A percentile compares a stretch with the other conserved stretches of the same genome.
These are phyloP conservation scores for Sarcodon aspratus DNA, from an alignment of 768 basidiomycete genomes.

Conservation along the genomic window DNA sequence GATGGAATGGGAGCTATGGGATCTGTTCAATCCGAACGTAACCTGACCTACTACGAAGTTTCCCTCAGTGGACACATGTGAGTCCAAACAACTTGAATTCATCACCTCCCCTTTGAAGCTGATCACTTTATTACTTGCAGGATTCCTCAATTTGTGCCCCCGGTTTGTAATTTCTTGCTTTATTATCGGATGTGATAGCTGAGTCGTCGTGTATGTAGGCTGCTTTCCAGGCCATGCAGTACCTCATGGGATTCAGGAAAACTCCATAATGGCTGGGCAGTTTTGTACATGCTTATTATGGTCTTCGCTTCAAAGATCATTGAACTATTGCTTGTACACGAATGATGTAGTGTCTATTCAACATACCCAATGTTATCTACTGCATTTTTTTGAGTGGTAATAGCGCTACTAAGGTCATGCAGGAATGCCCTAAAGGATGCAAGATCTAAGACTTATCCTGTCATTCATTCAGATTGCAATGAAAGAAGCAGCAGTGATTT, in stretches of 20 bases:
- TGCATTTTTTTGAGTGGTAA: too few species aligned
- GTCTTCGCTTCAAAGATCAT: too few species aligned
- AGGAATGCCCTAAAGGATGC: too few species aligned
- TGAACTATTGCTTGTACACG: too few species aligned
- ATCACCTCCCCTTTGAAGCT: not conserved
- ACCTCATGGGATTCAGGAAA: slow-evolving; percentile 49
- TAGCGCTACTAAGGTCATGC: too few species aligned
- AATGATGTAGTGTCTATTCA: too few species aligned
- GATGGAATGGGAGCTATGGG: slow-evolving; percentile 63
- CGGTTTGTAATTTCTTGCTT: slow-evolving; percentile 23
- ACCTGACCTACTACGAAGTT: slow-evolving; percentile 58
- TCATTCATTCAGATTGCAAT: too few species aligned
- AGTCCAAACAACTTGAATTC: slow-evolving; percentile 5
- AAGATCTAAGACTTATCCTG: too few species aligned
- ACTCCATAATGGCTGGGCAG: slow-evolving; percentile 21
- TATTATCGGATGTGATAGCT: not conserved
- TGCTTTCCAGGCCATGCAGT: slow-evolving; percentile 60
- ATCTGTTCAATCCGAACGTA: slow-evolving; percentile 53
- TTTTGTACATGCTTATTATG: too few species aligned
- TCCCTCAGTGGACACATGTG: slow-evolving; percentile 65
- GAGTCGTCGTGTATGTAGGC: slow-evolving; percentile 27
- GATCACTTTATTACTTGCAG: slow-evolving; percentile 16
- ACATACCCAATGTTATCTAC: too few species aligned
- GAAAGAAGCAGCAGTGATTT: too few species aligned
- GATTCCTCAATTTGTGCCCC: slow-evolving; percentile 58